Evolutionary conservation across 805 yeast genomes (phyloP).

Genomic region (Priceomyces melissophilus): DNA sequence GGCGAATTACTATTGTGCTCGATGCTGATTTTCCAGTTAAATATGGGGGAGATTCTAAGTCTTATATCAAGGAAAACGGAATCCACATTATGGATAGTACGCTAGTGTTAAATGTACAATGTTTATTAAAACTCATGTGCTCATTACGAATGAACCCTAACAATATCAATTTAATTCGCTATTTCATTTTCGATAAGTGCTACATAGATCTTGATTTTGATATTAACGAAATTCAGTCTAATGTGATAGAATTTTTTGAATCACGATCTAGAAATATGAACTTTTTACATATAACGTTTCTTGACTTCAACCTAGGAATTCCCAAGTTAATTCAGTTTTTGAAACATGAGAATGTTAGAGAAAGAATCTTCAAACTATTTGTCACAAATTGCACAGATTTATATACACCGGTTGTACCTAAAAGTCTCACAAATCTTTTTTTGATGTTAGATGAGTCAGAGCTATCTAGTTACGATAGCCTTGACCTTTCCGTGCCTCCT

Average conservation of each 20-base stretch:
- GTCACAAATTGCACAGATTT: conserved; percentile 21
- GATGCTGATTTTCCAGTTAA: conserved; percentile 24
- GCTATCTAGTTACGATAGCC: conserved; percentile 12
- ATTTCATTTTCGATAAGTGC: conserved; percentile 34
- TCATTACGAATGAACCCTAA: conserved; percentile 15
- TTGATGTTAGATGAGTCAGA: conserved; percentile 31
- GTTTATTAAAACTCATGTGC: conserved; percentile 16
- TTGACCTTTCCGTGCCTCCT: conserved; percentile 20
- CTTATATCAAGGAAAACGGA: conserved; percentile 26
- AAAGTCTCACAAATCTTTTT: conserved; percentile 27
- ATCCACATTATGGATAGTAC: conserved; percentile 28
- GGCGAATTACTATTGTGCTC: conserved; percentile 27
- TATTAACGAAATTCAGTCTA: conserved; percentile 17
- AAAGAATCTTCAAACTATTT: conserved; percentile 28
- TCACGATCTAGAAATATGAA: conserved; percentile 19
- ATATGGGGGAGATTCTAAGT: conserved; percentile 12
- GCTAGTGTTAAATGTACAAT: conserved; percentile 17
- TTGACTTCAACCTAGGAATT: conserved; percentile 24
- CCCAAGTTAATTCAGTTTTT: conserved; percentile 22
- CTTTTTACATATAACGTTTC: conserved; percentile 30
- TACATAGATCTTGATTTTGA: conserved; percentile 9
- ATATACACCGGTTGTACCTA: conserved; percentile 23
- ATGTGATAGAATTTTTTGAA: conserved; percentile 25
- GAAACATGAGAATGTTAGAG: conserved; percentile 19
- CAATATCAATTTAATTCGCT: conserved; percentile 21